Evolutionary conservation across 2,329 filamentous ascomycete genomes (phyloP).

Genomic region (Penicillium digitatum): DNA sequence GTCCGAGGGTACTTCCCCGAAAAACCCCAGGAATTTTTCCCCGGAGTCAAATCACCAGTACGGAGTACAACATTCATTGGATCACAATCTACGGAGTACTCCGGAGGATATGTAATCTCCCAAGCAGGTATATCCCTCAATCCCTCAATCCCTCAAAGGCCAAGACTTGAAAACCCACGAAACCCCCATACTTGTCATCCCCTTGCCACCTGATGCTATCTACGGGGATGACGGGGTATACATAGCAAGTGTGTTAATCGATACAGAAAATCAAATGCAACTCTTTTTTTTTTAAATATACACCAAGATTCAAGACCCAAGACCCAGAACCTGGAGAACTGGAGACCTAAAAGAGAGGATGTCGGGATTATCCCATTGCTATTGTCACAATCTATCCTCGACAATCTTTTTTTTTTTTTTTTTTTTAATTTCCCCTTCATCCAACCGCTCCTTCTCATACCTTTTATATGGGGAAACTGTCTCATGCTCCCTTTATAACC

Average conservation of each 20-base stretch:
- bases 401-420: background rate
- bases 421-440: conserved; percentile 6
- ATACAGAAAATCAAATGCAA: background rate
- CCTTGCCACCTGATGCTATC: background rate
- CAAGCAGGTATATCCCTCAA: background rate
- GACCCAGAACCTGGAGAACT: background rate
- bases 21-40: conserved; percentile 5
- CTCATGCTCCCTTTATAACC: background rate
- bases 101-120: background rate
- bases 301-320: background rate
- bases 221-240: background rate
- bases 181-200: background rate
- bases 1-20: background rate
- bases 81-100: background rate
- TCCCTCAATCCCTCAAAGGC: background rate
- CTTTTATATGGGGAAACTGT: background rate
- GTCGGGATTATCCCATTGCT: conserved; percentile 24
- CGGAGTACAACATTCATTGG: background rate
- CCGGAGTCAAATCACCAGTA: background rate
- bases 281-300: background rate
- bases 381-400: conserved; percentile 21
- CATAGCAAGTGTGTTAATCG: background rate
- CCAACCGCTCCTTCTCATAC: conserved; percentile 15
- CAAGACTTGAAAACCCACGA: background rate
- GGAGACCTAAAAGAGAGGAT: background rate